A percentile compares a stretch with the other conserved stretches of the same genome.
phyloP scores from a whole-genome alignment of 176 grass and related monocot species.

The Neostapfia colusana region DNA sequence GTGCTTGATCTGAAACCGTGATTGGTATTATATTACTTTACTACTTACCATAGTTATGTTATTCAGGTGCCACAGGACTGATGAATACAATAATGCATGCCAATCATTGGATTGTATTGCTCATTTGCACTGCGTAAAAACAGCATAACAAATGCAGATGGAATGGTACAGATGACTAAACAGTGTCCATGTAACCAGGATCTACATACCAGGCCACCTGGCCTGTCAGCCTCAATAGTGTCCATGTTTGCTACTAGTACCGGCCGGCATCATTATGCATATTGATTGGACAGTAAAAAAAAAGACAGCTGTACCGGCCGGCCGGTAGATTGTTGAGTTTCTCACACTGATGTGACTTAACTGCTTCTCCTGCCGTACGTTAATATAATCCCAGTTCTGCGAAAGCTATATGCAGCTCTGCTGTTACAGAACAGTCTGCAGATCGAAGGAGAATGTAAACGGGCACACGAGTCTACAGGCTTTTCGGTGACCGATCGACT shows the following conservation, averaged over 20 bases:
- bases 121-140: neutral
- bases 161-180: slow-evolving; percentile 2
- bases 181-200: neutral
- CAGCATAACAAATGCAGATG: neutral
- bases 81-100: no score
- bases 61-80: no score
- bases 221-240: slow-evolving; percentile 18
- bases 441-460: neutral
- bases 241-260: no score
- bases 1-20: neutral
- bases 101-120: neutral
- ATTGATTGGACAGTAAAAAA: no score
- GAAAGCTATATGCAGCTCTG: neutral
- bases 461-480: neutral
- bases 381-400: neutral
- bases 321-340: no score
- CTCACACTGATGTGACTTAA: neutral
- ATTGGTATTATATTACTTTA: neutral
- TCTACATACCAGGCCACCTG: slow-evolving; percentile 1
- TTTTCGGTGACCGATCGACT: neutral
- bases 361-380: no score
- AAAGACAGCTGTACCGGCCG: no score
- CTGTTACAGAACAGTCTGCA: slow-evolving; percentile 6
- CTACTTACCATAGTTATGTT: no score
- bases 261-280: no score